phyloP scores from a whole-genome alignment of 2,329 filamentous ascomycete species.

The Emydomyces testavorans region DNA sequence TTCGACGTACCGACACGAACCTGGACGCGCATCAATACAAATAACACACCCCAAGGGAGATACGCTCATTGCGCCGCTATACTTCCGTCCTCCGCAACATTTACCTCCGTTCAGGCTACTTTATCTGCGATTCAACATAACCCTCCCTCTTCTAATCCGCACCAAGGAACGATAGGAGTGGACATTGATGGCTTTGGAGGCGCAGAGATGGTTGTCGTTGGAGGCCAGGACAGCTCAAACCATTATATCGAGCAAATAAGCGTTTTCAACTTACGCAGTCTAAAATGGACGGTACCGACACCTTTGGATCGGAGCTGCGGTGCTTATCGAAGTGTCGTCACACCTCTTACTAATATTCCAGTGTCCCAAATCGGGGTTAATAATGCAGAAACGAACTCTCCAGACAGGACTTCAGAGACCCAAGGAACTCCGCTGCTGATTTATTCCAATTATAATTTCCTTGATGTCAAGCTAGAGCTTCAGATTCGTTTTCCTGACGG shows the following conservation, averaged over 20 bases:
- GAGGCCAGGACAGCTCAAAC: conserved; percentile 92
- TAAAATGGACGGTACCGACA: conserved; percentile 91
- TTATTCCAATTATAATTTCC: conserved; percentile 97
- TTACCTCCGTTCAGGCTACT: conserved; percentile 72
- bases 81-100: conserved; percentile 73
- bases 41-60: conserved; percentile 77
- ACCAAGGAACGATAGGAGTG: conserved; percentile 78
- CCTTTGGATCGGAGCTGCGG: conserved; percentile 83
- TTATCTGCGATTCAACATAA: conserved; percentile 84
- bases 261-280: conserved; percentile 87
- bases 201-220: conserved; percentile 93
- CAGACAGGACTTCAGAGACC: conserved; percentile 25
- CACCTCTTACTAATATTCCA: conserved; percentile 51
- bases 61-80: conserved; percentile 96
- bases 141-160: conserved; percentile 65
- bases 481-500: conserved; percentile 81
- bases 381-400: conserved; percentile 28
- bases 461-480: conserved; percentile 91
- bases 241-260: conserved; percentile 99
- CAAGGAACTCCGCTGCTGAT: conserved; percentile 67
- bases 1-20: conserved; percentile 72
- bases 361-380: conserved; percentile 36
- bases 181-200: conserved; percentile 83
- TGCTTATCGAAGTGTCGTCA: conserved; percentile 89
- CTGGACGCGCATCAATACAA: conserved; percentile 74